Evolutionary conservation across 768 basidiomycete genomes (phyloP).

Genomic region (Calocybe cyanea): DNA sequence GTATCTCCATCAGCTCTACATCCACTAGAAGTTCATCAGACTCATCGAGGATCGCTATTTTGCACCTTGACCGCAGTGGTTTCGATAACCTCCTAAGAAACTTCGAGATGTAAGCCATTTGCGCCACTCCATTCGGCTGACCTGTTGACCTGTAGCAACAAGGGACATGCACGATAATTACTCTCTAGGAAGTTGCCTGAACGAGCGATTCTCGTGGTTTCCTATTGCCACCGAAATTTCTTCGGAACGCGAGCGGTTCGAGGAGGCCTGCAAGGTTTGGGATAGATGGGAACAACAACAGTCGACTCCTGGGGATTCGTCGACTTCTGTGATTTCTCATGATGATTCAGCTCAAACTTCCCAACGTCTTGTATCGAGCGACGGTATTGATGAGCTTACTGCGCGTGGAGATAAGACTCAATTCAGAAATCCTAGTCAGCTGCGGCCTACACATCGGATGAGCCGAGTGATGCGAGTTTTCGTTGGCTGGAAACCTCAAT

Average conservation of each 20-base stretch:
- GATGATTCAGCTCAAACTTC: neutral
- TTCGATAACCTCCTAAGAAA: slow-evolving; percentile 55
- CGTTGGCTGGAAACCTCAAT: slow-evolving; percentile 52
- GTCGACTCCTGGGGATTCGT: slow-evolving; percentile 5
- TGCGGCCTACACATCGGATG: slow-evolving; percentile 34
- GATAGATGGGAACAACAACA: slow-evolving; percentile 42
- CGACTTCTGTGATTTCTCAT: slow-evolving; percentile 1
- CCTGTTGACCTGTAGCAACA: neutral
- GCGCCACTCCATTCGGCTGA: slow-evolving; percentile 5
- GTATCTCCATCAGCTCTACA: slow-evolving; percentile 10
- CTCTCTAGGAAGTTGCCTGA: slow-evolving; percentile 38
- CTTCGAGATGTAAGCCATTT: slow-evolving; percentile 56
- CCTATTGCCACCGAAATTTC: slow-evolving; percentile 36
- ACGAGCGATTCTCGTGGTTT: slow-evolving; percentile 49
- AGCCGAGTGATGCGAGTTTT: slow-evolving; percentile 53
- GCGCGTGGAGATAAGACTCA: slow-evolving; percentile 2
- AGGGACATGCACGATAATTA: slow-evolving; percentile 69
- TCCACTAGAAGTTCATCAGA: slow-evolving; percentile 18
- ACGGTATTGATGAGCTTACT: neutral
- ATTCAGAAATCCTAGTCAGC: neutral
- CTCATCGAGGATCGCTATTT: slow-evolving; percentile 32
- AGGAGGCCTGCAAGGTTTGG: slow-evolving; percentile 55
- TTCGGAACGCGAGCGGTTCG: slow-evolving; percentile 52
- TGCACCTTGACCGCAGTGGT: slow-evolving; percentile 53
- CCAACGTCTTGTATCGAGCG: no score